Base-by-base conservation (phyloP, 208 protist genomes). In the Herpetomonas samuelpessoai region DNA sequence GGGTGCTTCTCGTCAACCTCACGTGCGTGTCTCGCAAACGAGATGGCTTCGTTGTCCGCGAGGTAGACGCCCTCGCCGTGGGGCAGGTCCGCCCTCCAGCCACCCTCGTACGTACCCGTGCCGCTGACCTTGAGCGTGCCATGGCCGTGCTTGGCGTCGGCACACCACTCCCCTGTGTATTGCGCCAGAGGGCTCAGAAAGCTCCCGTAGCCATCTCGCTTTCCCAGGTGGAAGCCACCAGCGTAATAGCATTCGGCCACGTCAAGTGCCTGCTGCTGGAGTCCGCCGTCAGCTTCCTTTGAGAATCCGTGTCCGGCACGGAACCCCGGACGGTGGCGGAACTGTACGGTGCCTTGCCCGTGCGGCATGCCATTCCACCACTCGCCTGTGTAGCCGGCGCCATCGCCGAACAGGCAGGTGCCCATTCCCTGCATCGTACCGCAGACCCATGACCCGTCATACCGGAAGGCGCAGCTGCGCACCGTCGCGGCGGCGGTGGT, bases 391-490 rank as follows among this genome's bases (percentile, higher is more conserved):
- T 93, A 96, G 49, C 49, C 55, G 22, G 76, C 85, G 27, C 78
- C 84, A 61, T 97, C 79, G 0, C 61, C 65, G 50, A 93, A 93
- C 28, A 47, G 38, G 57, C 88, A 90, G 4, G 76, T 71, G 3
- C 78, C 93, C 35, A 38, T 10, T 19, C 93, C 93, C 9, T 86
- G 53, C 27, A 86, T 54, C 38, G 71, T 54, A 3, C 83, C 88
- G 57, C 85, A 83, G 19, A 53, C 19, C 91, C 92, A 97, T 31
- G 83, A 58, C 47, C 92, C 92, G 39, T 91, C 82, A 27, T 91
- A 81, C 19, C 75, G 72, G 16, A 63, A 25, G 7, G 39, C 14
- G 19, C 22, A 6, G 27, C 10, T 2, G 6, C 21, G 2, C 56
- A 28, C 31, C 30, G 46, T n/a, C 31, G 18, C 38, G 38, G 38